Conservation (phyloP, 2,329 filamentous ascomycete species). For the Emydomyces testavorans region DNA sequence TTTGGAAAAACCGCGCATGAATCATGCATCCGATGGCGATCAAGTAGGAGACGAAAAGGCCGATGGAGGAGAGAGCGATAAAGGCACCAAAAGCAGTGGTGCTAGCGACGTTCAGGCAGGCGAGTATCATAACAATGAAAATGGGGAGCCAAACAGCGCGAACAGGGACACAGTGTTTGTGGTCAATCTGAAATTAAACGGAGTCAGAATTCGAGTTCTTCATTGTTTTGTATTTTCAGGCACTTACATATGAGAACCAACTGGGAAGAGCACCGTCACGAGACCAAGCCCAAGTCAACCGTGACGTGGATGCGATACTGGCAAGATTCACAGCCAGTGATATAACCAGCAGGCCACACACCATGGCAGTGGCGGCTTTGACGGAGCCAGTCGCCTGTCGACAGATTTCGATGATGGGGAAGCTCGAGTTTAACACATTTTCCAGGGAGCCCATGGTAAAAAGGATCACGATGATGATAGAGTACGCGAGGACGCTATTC, state of each 20-base stretch:
- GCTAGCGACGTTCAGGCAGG: conserved; percentile 32
- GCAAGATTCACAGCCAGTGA: conserved; percentile 33
- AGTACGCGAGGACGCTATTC: conserved; percentile 35
- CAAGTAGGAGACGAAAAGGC: conserved; percentile 32
- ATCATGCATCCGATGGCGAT: conserved; percentile 31
- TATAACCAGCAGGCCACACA: conserved; percentile 30
- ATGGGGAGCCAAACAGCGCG: conserved; percentile 29
- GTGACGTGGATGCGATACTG: conserved; percentile 38
- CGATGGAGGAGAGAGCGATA: conserved; percentile 29
- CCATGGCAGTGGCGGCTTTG: conserved; percentile 33
- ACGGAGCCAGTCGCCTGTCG: conserved; percentile 33
- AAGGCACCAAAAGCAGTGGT: conserved; percentile 32
- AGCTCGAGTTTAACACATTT: conserved; percentile 24
- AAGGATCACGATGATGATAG: conserved; percentile 34
- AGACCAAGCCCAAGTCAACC: conserved; percentile 42
- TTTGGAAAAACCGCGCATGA: conserved; percentile 23
- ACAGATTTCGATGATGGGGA: conserved; percentile 37
- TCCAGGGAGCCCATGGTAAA: conserved; percentile 37
- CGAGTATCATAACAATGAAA: conserved; percentile 25
- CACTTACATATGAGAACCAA: conserved; percentile 25
- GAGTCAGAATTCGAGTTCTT: conserved; percentile 13
- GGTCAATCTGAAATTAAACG: conserved; percentile 24
- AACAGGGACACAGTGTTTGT: conserved; percentile 26
- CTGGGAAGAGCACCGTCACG: conserved; percentile 38
- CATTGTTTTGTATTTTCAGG: background rate